phyloP scores from a whole-genome alignment of 2,329 filamentous ascomycete species.

The Colletotrichum brevisporum region DNA sequence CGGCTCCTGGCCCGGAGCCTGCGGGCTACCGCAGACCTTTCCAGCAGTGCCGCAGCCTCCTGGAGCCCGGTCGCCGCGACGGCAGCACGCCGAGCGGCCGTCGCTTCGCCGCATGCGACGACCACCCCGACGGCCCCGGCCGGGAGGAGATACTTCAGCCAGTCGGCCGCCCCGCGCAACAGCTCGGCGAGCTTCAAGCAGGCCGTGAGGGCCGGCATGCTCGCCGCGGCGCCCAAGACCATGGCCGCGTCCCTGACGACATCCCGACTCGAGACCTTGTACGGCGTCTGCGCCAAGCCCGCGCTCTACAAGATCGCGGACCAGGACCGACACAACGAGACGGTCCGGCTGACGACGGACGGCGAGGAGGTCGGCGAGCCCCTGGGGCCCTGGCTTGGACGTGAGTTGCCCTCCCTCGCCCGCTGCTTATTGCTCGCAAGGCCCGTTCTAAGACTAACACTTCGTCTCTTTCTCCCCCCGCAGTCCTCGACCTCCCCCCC shows the following conservation, averaged over 20 bases:
- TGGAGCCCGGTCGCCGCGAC: constrained; percentile 16
- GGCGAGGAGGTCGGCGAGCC: constrained; percentile 87
- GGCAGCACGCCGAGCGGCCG: constrained; percentile 11
- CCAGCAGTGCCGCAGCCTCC: constrained; percentile 28
- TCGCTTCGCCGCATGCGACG: constrained; percentile 13
- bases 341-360: constrained; percentile 78
- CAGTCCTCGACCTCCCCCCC: constrained; percentile 83
- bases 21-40: constrained; percentile 36
- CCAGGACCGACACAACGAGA: constrained; percentile 73
- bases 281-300: constrained; percentile 79
- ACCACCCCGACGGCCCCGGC: constrained; percentile 19
- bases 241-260: constrained; percentile 35
- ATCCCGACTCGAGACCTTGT: constrained; percentile 71
- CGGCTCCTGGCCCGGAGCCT: constrained; percentile 53
- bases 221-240: constrained; percentile 38
- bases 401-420: constrained; percentile 63
- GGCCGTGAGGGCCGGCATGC: constrained; percentile 31
- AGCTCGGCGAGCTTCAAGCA: constrained; percentile 24
- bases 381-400: constrained; percentile 84
- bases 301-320: constrained; percentile 84
- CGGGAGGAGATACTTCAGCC: constrained; percentile 53
- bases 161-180: constrained; percentile 48
- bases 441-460: background rate
- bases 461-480: background rate
- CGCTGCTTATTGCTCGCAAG: background rate